phyloP scores from a whole-genome alignment of 2,329 filamentous ascomycete species.

The Aspergillus sergii region DNA sequence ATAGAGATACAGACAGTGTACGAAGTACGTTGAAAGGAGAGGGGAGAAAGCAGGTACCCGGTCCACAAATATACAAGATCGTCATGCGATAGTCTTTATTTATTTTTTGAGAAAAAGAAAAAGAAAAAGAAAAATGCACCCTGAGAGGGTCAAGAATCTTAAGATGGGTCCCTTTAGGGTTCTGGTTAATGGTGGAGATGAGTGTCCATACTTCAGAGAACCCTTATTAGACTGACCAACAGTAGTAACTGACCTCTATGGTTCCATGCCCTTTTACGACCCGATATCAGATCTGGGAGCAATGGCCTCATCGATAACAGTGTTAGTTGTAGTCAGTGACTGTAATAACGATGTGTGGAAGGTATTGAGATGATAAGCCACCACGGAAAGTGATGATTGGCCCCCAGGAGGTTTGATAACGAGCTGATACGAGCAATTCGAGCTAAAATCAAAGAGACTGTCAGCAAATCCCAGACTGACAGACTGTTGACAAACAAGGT shows the following conservation, averaged over 20 bases:
- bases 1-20: background rate
- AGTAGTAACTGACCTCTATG: background rate
- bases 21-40: background rate
- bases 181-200: background rate
- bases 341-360: slow-evolving; percentile 15
- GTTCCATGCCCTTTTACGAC: background rate
- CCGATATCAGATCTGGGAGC: background rate
- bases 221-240: background rate
- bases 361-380: slow-evolving; percentile 17
- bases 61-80: background rate
- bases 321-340: background rate
- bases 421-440: slow-evolving; percentile 8
- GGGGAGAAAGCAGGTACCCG: background rate
- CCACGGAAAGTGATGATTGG: slow-evolving; percentile 27
- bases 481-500: background rate
- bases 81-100: background rate
- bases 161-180: background rate
- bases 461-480: background rate
- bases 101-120: no score
- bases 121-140: background rate
- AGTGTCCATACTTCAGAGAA: background rate
- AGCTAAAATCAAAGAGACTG: background rate
- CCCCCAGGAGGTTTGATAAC: background rate
- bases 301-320: background rate
- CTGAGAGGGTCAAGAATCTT: background rate